Conservation (phyloP, 306 rosid genomes). For the Boehmeria nivea region DNA sequence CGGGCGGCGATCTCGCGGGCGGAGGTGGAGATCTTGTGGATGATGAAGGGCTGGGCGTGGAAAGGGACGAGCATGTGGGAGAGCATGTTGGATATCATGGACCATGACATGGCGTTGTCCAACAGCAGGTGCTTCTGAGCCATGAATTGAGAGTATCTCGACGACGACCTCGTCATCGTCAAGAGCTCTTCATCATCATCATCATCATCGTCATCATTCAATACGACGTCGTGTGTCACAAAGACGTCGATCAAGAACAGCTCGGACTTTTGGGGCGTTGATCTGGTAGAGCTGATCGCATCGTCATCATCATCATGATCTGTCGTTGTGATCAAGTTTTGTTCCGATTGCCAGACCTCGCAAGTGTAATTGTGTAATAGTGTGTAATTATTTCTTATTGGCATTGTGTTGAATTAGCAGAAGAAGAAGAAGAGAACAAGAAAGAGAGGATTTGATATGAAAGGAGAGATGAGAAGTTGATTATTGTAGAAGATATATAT, state of each 20-base stretch:
- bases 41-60: conserved; percentile 5
- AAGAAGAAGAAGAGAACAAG: neutral
- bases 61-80: conserved; percentile 2
- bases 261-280: neutral
- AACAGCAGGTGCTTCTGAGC: neutral
- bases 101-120: conserved; percentile 1
- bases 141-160: neutral
- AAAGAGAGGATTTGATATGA: neutral
- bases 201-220: neutral
- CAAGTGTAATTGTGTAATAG: neutral
- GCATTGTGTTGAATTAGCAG: neutral
- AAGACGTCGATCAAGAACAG: neutral
- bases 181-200: too few relatives aligned
- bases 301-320: too few relatives aligned
- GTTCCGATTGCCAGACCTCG: conserved; percentile 6
- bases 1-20: neutral
- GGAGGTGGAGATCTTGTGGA: neutral
- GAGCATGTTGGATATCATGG: conserved; percentile 7
- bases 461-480: neutral
- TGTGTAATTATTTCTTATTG: neutral
- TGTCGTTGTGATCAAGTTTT: neutral
- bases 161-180: too few relatives aligned
- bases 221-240: neutral
- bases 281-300: too few relatives aligned
- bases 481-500: neutral